A percentile compares a stretch with the other conserved stretches of the same genome.
Conservation (phyloP, 331 rosid genomes). For the Spiraea crenata region DNA sequence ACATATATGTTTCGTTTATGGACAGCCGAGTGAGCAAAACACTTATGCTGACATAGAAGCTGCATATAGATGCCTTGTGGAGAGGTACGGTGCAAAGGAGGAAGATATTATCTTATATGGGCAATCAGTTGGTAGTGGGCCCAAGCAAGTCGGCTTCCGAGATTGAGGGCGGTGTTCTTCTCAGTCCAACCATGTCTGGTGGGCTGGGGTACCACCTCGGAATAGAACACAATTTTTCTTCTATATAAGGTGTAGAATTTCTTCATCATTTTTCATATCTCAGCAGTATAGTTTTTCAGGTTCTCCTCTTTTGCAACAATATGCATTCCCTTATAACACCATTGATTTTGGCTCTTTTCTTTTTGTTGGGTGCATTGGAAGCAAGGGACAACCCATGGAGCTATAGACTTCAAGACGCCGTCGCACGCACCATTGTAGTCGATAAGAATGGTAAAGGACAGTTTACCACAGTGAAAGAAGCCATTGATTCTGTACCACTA, state of each 20-base stretch:
- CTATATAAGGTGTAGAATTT: too few relatives aligned
- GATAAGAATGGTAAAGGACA: conserved; percentile 13
- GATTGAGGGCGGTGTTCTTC: conserved; percentile 92
- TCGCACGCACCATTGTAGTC: conserved; percentile 4
- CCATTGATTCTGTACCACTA: conserved; percentile 7
- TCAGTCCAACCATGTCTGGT: conserved; percentile 92
- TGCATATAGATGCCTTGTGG: conserved; percentile 78
- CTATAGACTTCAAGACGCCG: background rate
- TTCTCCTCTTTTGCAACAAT: too few relatives aligned
- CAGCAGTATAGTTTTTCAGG: too few relatives aligned
- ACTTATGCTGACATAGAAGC: conserved; percentile 96
- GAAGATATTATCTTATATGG: conserved; percentile 94
- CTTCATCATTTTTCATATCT: too few relatives aligned
- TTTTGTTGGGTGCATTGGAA: background rate
- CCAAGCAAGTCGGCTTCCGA: conserved; percentile 69
- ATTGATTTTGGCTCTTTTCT: background rate
- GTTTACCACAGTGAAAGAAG: conserved; percentile 13
- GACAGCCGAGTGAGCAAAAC: conserved; percentile 93
- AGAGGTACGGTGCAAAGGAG: conserved; percentile 76
- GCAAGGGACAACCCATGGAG: background rate
- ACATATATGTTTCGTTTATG: conserved; percentile 13
- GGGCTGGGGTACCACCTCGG: too few relatives aligned
- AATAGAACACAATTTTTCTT: too few relatives aligned
- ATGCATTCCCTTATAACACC: background rate
- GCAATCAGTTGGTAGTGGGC: conserved; percentile 98